Base-by-base conservation (phyloP, 345 rosid genomes). In the Camelina neglecta region DNA sequence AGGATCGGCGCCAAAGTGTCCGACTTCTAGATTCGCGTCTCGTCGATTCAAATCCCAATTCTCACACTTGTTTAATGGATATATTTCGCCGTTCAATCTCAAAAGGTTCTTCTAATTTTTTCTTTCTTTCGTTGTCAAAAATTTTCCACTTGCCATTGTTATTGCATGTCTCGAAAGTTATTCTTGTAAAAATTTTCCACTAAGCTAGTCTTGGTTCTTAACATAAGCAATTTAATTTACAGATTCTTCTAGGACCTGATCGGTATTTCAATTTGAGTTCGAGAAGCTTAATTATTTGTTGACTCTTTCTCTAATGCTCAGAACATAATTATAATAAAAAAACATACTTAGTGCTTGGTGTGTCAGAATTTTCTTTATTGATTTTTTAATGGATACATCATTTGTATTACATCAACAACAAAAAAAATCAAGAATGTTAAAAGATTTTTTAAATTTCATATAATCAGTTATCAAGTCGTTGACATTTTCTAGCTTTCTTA, bases 341-440 rank as follows among this genome's bases (percentile, higher is more conserved):
- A 24, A 24, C 26, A 24, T 2, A 24, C 26, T 24, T 77, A 77
- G 81, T 77, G 81, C 67, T 50, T 23, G 76, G 76, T 71, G 29
- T 77, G 81, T 77, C 81, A 41, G 11, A 53, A 11, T 63, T 63
- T 51, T 60, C 6, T 44, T 60, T 23, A 42, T 3, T 56, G 41
- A 1, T 21, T 56, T 58, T 57, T 48, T 29, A 63, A 18, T 56
- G 8, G 15, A 36, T 13, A 35, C 31, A 64, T 63, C 26, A 63
- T 55, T 54, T 53, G 42, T 56, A 38, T 63, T 55, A 77, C 76
- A 57, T 48, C 63, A 61, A 56, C 59, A 11, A 11, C 2, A 24
- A 24, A 4, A 1, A 10, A 39, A 41, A 76, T 18, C 39, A 70
- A 55, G 66, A 70, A 70, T 69, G 74, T 68, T 75, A 0, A 2